Conservation (phyloP, 257 asterid species). For the Solanum pinnatisectum region DNA sequence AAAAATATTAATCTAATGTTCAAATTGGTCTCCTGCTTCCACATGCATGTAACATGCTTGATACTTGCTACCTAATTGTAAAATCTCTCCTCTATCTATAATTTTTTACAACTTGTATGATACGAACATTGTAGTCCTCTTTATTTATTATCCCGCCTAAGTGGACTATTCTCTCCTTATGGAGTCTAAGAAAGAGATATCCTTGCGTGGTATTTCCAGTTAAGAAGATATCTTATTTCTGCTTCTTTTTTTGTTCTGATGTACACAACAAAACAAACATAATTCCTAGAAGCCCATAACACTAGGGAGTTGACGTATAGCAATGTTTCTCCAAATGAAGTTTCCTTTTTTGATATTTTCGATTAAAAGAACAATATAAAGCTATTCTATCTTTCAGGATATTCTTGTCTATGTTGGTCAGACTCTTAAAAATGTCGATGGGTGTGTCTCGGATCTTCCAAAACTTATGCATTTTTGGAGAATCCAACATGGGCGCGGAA, state of each 20-base stretch:
- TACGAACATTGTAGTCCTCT: background rate
- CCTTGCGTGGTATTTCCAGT: background rate
- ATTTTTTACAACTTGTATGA: background rate
- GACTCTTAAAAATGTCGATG: too few relatives aligned
- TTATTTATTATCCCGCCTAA: background rate
- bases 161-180: too few relatives aligned
- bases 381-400: background rate
- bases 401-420: background rate
- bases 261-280: background rate
- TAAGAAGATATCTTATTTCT: background rate
- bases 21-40: background rate
- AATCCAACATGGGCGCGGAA: too few relatives aligned
- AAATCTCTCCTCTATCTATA: background rate
- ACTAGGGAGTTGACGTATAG: background rate
- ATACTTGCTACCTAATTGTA: background rate
- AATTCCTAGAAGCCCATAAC: background rate
- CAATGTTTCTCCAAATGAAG: background rate
- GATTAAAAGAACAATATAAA: background rate
- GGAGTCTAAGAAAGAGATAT: too few relatives aligned
- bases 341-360: too few relatives aligned
- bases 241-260: background rate
- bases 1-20: background rate
- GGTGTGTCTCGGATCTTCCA: too few relatives aligned
- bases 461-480: too few relatives aligned
- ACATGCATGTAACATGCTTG: background rate